Percentiles rank a stretch among this genome's conserved stretches.
These are phyloP conservation scores for Apiospora saccharicola DNA, from an alignment of 2,329 filamentous ascomycete genomes.

Conservation along the genomic window DNA sequence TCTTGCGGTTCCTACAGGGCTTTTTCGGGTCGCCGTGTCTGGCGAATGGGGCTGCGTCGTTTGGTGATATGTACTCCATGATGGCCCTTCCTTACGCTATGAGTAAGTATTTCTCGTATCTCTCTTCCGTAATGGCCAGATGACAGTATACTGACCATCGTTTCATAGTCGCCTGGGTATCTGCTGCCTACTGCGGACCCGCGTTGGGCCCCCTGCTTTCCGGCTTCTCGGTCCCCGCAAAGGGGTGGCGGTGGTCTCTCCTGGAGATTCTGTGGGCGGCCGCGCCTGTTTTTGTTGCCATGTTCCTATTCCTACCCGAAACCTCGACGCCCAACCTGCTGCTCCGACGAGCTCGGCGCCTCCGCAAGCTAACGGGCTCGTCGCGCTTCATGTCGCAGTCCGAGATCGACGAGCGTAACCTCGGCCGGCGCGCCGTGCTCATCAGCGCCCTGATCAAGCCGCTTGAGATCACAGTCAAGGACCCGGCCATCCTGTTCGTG, in stretches of 20 bases:
- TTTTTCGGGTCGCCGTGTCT: constrained; percentile 48
- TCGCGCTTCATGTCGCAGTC: constrained; percentile 61
- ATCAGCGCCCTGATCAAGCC: constrained; percentile 54
- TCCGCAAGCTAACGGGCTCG: constrained; percentile 47
- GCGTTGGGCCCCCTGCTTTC: constrained; percentile 57
- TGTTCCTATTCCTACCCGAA: constrained; percentile 63
- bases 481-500: constrained; percentile 59
- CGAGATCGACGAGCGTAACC: constrained; percentile 53
- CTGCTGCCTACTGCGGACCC: constrained; percentile 57
- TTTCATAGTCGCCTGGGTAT: constrained; percentile 63
- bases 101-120: neutral
- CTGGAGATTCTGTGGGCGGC: constrained; percentile 58
- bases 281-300: constrained; percentile 47
- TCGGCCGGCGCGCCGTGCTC: constrained; percentile 48
- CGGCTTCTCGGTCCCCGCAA: constrained; percentile 52
- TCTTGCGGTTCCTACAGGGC: constrained; percentile 59
- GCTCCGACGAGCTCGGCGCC: constrained; percentile 57
- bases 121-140: neutral
- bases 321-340: constrained; percentile 61
- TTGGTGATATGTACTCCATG: constrained; percentile 48
- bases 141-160: neutral
- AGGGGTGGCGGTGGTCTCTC: constrained; percentile 57
- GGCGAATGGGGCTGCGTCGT: constrained; percentile 39
- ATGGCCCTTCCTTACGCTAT: constrained; percentile 61
- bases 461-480: constrained; percentile 49